Percentiles rank a stretch among this genome's conserved stretches.
Evolutionary conservation across 768 basidiomycete genomes (phyloP).

Genomic region (Leccinum imitatum): DNA sequence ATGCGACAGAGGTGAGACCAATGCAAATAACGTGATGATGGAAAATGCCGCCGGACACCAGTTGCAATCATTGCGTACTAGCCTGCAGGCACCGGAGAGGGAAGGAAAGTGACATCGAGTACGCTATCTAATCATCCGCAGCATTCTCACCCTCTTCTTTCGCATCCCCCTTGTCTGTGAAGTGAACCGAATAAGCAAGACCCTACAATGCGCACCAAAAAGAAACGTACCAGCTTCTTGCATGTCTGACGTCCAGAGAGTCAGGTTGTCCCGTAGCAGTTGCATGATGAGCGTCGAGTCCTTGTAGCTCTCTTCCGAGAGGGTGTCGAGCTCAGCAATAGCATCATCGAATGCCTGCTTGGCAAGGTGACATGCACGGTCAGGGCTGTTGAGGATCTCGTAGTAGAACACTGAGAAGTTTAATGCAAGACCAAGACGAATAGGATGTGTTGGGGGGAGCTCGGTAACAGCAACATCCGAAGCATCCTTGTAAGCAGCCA

Average conservation of each 20-base stretch:
- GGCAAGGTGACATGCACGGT: slow-evolving; percentile 97
- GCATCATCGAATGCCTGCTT: slow-evolving; percentile 99
- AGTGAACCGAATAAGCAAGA: slow-evolving; percentile 28
- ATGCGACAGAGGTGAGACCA: slow-evolving; percentile 33
- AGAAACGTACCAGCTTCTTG: slow-evolving; percentile 75
- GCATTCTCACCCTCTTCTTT: slow-evolving; percentile 78
- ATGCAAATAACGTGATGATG: slow-evolving; percentile 32
- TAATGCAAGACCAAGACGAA: slow-evolving; percentile 96
- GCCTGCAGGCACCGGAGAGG: slow-evolving; percentile 21
- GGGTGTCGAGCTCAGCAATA: slow-evolving; percentile 97
- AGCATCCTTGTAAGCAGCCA: slow-evolving; percentile 96
- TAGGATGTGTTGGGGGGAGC: slow-evolving; percentile 94
- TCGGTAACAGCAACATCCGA: slow-evolving; percentile 96
- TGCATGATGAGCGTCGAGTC: slow-evolving; percentile 98
- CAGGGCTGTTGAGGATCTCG: slow-evolving; percentile 98
- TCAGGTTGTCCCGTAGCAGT: slow-evolving; percentile 94
- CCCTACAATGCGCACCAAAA: slow-evolving; percentile 18
- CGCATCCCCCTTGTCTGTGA: slow-evolving; percentile 65
- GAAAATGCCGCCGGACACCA: slow-evolving; percentile 17
- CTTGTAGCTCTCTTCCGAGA: slow-evolving; percentile 99
- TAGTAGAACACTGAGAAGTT: slow-evolving; percentile 99
- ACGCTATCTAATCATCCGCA: slow-evolving; percentile 58
- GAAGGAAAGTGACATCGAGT: slow-evolving; percentile 8
- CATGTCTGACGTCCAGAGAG: slow-evolving; percentile 98
- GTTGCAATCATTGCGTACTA: no score